Evolutionary conservation across 2,329 filamentous ascomycete genomes (phyloP), one percentile per base, ranked within the genome.

Genomic region (Mycocentrospora acerina): DNA sequence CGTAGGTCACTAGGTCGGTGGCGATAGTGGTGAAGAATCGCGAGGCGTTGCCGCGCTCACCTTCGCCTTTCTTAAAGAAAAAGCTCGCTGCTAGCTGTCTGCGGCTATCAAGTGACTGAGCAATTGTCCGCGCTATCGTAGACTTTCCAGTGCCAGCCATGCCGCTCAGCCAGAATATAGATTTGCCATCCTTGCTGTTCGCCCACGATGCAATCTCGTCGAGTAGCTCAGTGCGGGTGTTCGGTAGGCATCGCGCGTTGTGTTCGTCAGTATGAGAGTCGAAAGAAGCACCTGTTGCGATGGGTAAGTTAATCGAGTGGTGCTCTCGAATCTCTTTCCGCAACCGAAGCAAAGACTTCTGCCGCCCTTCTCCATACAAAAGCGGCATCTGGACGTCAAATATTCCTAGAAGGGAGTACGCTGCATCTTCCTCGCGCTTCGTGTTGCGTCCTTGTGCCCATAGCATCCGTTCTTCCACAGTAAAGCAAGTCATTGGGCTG

Each of bases 81-180:
- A 42, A 45, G 28, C 40, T 50, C 14, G 43, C 47, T 25, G 45
- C 48, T 6, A 52, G 33, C 17, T 44, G 29, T 0, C 24, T 13
- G 1, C 24, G 9, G 12, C 24, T 28, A 17, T 24, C 41, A 18
- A 45, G 45, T 10, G 18, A 33, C n/a, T 36, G 5, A 3, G 61
- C 58, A 4, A 64, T 24, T 0, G 60, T 62, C 27, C 28, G 41
- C n/a, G 48, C 48, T 25, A 48, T 48, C 3, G 45, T 51, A 18
- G 42, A 46, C 14, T 46, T 46, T 24, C 42, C 42, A 2, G 40
- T 32, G 17, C 40, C 35, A 17, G 40, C 46, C 29, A 43, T 36
- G 14, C 62, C 60, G n/a, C 38, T 52, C 3, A 66, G 45, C 64
- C 57, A 67, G 46, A 57, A 66, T 35, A 65, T 57, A 19, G 33